Base-by-base conservation (phyloP, 148 eudicot species). In the Diospyros kaki region DNA sequence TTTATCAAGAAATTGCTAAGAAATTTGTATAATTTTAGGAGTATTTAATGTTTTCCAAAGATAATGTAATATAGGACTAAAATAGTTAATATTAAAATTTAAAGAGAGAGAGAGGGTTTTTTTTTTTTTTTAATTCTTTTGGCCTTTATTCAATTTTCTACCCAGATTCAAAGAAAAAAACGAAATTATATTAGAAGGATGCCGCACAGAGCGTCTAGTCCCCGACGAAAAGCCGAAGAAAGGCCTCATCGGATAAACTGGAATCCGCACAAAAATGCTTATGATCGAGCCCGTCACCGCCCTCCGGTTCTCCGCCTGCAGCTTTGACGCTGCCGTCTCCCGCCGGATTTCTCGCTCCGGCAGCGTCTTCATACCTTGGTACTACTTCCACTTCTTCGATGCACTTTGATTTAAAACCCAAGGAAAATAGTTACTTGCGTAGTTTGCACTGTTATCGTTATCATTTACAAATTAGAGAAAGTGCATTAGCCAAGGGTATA, bases 281-380 rank as follows among this genome's bases (percentile, higher is more conserved):
- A 80, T 81, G 76, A 71, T 86, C 18, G 90, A 89, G 70, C 71
- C 91, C 69, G 56, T 90, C 69, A 83, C 81, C 76, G 85, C 91
- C 80, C 82, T 87, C 69, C 89, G 83, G n/a, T 79, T 89, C 75
- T 69, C 79, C 65, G 66, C 69, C 75, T 74, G 40, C 13, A 61
- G 68, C 48, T 76, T 81, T 71, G 75, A 69, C 44, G 44, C 69
- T 65, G 15, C 76, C 70, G 5, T 78, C 69, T 66, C 75, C 72
- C 80, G 83, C 78, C 83, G 87, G 53, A 80, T 87, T 6, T 81
- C 91, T 55, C 83, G 76, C 63, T 75, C 89, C 61, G 72, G 83
- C 83, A 76, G 79, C 54, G 73, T 76, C 72, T 73, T 77, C 71
- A 45, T 69, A 13, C 72, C 83, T 44, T 65, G 85, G 84, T 82